Percentiles rank a stretch among this genome's conserved stretches.
Evolutionary conservation across 305 asterid genomes (phyloP).

Genomic region (Fraxinus platypoda): DNA sequence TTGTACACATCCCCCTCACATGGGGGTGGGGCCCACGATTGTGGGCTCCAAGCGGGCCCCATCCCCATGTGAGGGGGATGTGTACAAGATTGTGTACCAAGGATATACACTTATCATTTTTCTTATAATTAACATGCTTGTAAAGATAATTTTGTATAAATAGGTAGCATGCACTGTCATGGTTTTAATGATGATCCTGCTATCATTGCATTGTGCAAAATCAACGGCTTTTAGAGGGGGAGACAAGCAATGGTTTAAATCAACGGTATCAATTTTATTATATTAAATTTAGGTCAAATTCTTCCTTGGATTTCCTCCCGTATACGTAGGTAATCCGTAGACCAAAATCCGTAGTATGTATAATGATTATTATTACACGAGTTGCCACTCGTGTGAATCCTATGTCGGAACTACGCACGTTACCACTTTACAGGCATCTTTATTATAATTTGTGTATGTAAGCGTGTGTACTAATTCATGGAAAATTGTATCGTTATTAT

Average conservation of each 20-base stretch:
- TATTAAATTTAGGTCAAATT: background rate
- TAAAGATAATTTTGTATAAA: too few relatives aligned
- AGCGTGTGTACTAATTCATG: background rate
- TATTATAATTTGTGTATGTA: background rate
- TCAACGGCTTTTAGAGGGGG: background rate
- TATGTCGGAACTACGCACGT: background rate
- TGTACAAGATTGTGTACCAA: too few relatives aligned
- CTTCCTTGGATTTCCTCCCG: background rate
- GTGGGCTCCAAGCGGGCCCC: too few relatives aligned
- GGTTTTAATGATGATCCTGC: background rate
- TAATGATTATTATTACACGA: background rate
- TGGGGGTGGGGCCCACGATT: too few relatives aligned
- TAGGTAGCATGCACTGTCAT: too few relatives aligned
- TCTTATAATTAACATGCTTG: too few relatives aligned
- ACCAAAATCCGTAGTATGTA: background rate
- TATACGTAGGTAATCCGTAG: background rate
- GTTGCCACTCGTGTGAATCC: background rate
- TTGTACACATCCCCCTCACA: too few relatives aligned
- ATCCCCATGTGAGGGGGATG: too few relatives aligned
- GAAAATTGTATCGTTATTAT: background rate
- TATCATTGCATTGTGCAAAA: background rate
- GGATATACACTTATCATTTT: too few relatives aligned
- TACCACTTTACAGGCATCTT: background rate
- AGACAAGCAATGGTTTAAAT: background rate
- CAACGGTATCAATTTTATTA: background rate